Percentiles rank a stretch among this genome's conserved stretches.
phyloP scores from a whole-genome alignment of 345 rosid species.

The Excoecaria cochinchinensis region DNA sequence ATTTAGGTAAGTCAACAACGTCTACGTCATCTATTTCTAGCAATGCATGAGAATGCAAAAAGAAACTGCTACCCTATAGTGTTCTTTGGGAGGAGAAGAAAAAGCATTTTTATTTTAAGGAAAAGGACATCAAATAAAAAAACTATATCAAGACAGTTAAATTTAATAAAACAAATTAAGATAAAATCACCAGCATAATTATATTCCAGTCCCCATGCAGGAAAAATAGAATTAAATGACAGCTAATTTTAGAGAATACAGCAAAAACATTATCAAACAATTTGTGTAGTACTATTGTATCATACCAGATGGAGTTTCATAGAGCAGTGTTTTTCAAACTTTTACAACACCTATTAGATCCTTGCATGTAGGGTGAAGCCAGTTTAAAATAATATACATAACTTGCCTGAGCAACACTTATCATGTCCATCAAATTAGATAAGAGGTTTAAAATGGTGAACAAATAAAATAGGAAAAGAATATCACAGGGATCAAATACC shows the following conservation, averaged over 20 bases:
- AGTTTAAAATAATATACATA: constrained; percentile 6
- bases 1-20: no score
- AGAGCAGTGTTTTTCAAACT: constrained; percentile 1
- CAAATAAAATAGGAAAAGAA: constrained; percentile 12
- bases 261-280: not conserved
- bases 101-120: not conserved
- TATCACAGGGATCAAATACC: constrained; percentile 45
- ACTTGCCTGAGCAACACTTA: not conserved
- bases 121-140: not conserved
- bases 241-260: not conserved
- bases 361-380: constrained; percentile 1
- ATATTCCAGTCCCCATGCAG: not conserved
- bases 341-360: constrained; percentile 7
- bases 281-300: not conserved
- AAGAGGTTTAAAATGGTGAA: not conserved
- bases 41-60: constrained; percentile 2
- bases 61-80: not conserved
- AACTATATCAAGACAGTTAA: not conserved
- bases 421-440: not conserved
- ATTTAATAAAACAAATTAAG: not conserved
- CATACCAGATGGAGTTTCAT: not conserved
- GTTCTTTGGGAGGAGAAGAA: not conserved
- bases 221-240: constrained; percentile 1
- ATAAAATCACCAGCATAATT: not conserved
- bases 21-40: not conserved